Percentiles rank a stretch among this genome's conserved stretches.
Conservation (phyloP, 1,284 basidiomycete species). For the Tylopilus sp. region DNA sequence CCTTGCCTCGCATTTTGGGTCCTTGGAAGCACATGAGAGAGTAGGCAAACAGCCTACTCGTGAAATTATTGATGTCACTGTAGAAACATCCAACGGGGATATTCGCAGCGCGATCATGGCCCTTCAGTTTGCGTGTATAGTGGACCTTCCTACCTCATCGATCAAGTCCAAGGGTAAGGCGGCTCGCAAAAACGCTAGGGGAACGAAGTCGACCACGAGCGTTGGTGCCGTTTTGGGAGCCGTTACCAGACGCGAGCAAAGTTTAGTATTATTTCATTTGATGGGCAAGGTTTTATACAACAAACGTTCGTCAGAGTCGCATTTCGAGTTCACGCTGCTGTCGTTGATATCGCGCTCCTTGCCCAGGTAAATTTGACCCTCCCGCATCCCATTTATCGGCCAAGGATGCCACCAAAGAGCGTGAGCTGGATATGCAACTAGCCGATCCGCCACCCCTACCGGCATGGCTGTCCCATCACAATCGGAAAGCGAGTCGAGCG, state of each 20-base stretch:
- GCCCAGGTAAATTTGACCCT: slow-evolving; percentile 68
- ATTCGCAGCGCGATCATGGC: slow-evolving; percentile 91
- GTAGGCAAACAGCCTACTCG: slow-evolving; percentile 45
- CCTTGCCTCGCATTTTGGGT: slow-evolving; percentile 47
- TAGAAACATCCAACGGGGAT: slow-evolving; percentile 83
- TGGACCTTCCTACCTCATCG: slow-evolving; percentile 31
- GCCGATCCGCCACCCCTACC: slow-evolving; percentile 54
- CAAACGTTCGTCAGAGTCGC: slow-evolving; percentile 59
- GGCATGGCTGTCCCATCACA: slow-evolving; percentile 53
- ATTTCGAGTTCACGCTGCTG: not conserved
- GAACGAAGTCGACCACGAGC: slow-evolving; percentile 5
- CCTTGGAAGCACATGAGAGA: slow-evolving; percentile 4
- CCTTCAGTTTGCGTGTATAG: slow-evolving; percentile 74
- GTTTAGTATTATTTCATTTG: slow-evolving; percentile 86
- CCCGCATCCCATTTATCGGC: slow-evolving; percentile 48
- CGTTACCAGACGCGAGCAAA: slow-evolving; percentile 80
- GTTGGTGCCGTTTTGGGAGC: slow-evolving; percentile 54
- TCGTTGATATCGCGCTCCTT: slow-evolving; percentile 10
- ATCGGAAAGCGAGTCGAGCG: slow-evolving; percentile 72
- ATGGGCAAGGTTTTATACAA: slow-evolving; percentile 94
- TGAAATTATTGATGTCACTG: slow-evolving; percentile 69
- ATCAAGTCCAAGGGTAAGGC: slow-evolving; percentile 27
- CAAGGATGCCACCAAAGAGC: slow-evolving; percentile 56
- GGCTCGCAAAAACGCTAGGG: slow-evolving; percentile 28
- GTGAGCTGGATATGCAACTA: slow-evolving; percentile 50